These are phyloP conservation scores for Chytriomyces confervae DNA, from an alignment of 192 early-diverging fungal genomes.

Conservation along the genomic window DNA sequence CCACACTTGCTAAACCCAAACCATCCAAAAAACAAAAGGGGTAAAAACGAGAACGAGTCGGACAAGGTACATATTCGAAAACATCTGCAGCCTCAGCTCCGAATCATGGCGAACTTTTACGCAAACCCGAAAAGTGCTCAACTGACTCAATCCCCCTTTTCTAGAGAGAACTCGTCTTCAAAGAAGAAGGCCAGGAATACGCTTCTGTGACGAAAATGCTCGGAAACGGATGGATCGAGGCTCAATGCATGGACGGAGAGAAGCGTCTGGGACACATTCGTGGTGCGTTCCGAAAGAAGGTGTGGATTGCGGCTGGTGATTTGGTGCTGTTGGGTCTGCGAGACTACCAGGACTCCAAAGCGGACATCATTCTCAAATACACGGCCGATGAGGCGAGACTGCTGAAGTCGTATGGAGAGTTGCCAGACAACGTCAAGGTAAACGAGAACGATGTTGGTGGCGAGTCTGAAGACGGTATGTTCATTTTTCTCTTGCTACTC, in stretches of 20 bases:
- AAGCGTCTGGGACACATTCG: constrained; percentile 95
- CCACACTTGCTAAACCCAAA: not conserved
- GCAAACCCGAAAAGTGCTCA: too few species aligned
- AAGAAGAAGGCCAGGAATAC: constrained; percentile 98
- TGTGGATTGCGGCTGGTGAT: constrained; percentile 90
- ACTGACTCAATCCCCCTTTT: too few species aligned
- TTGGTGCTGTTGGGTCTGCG: constrained; percentile 87
- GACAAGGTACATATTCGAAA: constrained; percentile 64
- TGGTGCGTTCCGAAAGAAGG: constrained; percentile 96
- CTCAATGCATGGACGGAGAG: constrained; percentile 85
- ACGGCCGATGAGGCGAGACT: constrained; percentile 90
- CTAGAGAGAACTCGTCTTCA: constrained; percentile 89
- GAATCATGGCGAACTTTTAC: too few species aligned
- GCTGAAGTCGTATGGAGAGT: constrained; percentile 92
- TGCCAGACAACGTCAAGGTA: constrained; percentile 88
- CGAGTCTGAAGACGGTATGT: constrained; percentile 51
- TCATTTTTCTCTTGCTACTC: not conserved
- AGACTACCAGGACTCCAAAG: constrained; percentile 92
- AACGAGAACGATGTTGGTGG: constrained; percentile 73
- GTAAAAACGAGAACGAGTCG: constrained; percentile 95
- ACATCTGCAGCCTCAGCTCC: too few species aligned
- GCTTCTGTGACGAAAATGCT: constrained; percentile 94
- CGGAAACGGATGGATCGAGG: constrained; percentile 93
- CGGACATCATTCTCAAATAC: constrained; percentile 96
- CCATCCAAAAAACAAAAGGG: constrained; percentile 57